Evolutionary conservation across 2,329 filamentous ascomycete genomes (phyloP), one percentile per base, ranked within the genome.

Genomic region (Ophiostoma perfectum): DNA sequence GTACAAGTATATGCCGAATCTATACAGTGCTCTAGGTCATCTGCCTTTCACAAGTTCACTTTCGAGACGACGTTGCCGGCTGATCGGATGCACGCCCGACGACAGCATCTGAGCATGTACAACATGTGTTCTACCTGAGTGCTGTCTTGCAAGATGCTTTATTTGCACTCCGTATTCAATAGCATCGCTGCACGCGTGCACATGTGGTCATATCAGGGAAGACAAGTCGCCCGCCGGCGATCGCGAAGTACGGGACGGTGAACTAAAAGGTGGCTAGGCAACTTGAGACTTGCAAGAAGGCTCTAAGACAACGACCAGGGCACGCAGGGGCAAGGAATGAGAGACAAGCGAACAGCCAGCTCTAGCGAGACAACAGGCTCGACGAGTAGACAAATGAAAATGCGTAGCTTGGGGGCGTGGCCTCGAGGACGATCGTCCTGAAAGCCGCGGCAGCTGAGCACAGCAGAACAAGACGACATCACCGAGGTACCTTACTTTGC

Each of bases 361-460:
- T 38, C 27, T 11, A 38, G 49, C 52, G 4, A 60, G 11, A 38
- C 55, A 38, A 6, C 49, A 7, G 27, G 27, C 39, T 42, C 49
- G 27, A 27, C 12, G 7, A 49, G 42, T 42, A 8, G 18, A 66
- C 55, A 38, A 69, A 69, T 69, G 49, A 69, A 39, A 47, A 65
- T 65, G 45, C 65, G 47, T 12, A n/a, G 39, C 60, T 67, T 18
- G 60, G 67, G 67, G 68, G 68, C 68, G 68, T 69, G 68, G 65
- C 67, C 65, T 58, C 41, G 11, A 6, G n/a, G 55, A 7, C 27
- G 27, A 18, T 60, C 27, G 18, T 55, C 5, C 27, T 9, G 27
- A 55, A 55, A 42, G 11, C 39, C 3, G 7, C 11, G 49, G n/a
- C n/a, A 8, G 47, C n/a, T n/a, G 16, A 52, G 14, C 27, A 55